These are phyloP conservation scores for Euphrasia confusa DNA, from an alignment of 257 asterid genomes.

Conservation along the genomic window DNA sequence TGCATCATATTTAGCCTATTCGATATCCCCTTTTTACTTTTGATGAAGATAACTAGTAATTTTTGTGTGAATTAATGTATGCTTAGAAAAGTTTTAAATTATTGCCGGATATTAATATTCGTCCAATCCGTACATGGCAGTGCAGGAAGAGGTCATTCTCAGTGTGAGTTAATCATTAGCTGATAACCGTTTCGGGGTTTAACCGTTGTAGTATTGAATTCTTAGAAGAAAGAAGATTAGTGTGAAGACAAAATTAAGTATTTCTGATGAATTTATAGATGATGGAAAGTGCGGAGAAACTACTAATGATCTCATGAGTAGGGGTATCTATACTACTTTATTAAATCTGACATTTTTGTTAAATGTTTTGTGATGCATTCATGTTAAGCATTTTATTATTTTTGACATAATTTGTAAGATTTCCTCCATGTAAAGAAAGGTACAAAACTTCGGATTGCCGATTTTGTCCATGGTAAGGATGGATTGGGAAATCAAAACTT, in stretches of 20 bases:
- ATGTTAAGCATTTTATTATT: conserved; percentile 6
- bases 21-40: neutral
- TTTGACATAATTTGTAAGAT: conserved; percentile 19
- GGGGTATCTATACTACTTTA: conserved; percentile 6
- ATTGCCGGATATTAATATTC: neutral
- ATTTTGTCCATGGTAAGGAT: conserved; percentile 94
- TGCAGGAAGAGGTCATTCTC: neutral
- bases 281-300: neutral
- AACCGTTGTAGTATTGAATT: neutral
- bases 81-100: conserved; percentile 4
- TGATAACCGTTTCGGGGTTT: neutral
- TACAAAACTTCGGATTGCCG: conserved; percentile 89
- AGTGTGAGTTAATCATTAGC: neutral
- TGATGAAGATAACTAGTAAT: neutral
- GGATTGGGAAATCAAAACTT: conserved; percentile 99
- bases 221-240: neutral
- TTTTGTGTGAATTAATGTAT: neutral
- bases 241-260: conserved; percentile 2
- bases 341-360: neutral
- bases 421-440: conserved; percentile 60
- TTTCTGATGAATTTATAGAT: conserved; percentile 7
- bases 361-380: conserved; percentile 12
- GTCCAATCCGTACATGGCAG: neutral
- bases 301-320: conserved; percentile 8
- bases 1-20: conserved; percentile 1